Evolutionary conservation across 176 grass and related monocot species (phyloP), one percentile per base, ranked within the genome.

Genomic region (Triticum turgidum): DNA sequence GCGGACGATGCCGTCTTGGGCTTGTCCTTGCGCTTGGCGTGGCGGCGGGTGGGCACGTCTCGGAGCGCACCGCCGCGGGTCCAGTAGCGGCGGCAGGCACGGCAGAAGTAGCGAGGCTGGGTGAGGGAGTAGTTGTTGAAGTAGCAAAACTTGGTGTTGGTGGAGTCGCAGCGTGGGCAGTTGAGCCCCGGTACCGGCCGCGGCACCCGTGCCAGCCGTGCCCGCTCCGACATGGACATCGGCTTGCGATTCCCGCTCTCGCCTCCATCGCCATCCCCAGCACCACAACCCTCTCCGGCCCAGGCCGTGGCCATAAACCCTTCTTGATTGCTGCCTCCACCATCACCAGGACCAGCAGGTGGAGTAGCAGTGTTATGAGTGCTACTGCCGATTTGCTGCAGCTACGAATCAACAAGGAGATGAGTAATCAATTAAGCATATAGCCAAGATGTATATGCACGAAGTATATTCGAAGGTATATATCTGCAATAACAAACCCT

Each of bases 31-130:
- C 85, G 85, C 82, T 87, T 91, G 17, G 39, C 82, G n/a, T 83
- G 85, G 32, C 83, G 90, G 17, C 90, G 90, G 62, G 93, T 84
- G 0, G 94, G 94, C 18, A 95, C 87, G 69, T 85, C 93, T 21
- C 93, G 88, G 73, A 95, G 87, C 49, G 93, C 85, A 42, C 35
- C 35, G 35, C 35, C 35, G 7, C 35, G 35, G 35, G 33, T 98
- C 96, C 93, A 98, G 90, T 98, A 98, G 61, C 96, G 93, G 74
- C 96, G 96, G 85, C 96, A 98, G 3, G 87, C 88, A 6, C 93
- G 93, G 67, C 94, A 97, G 88, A 97, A 94, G 86, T 97, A 92
- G 29, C 94, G 90, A 10, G 94, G 94, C 84, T 97, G 94, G 11
- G 33, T 34, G 33, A 34, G 33, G 33, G 33, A 34, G 33, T 29